Conservation (phyloP, 352 stramenopile genomes). For the Salisapilia sapeloensis region DNA sequence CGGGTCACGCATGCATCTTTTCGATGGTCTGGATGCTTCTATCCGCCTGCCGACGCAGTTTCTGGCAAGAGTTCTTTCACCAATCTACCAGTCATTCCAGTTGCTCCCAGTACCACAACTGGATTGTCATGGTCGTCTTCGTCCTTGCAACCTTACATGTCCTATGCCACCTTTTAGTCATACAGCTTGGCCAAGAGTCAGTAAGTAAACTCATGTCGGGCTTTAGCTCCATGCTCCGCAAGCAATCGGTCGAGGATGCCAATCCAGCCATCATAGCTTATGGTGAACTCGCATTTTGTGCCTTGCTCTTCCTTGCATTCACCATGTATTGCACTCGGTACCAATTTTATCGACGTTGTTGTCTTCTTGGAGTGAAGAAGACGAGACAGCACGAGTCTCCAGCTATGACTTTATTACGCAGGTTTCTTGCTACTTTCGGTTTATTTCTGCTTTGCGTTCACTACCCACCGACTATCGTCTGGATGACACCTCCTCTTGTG, state of each 20-base stretch:
- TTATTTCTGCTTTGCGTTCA: conserved; percentile 10
- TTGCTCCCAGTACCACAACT: conserved; percentile 9
- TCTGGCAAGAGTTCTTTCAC: conserved; percentile 11
- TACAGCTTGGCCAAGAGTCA: conserved; percentile 4
- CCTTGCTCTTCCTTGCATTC: conserved; percentile 10
- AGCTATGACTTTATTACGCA: conserved; percentile 6
- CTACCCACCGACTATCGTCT: conserved; percentile 7
- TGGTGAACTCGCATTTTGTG: conserved; percentile 8
- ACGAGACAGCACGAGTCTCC: no score
- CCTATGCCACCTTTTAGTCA: conserved; percentile 8
- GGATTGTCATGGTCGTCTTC: conserved; percentile 7
- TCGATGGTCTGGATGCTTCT: conserved; percentile 9
- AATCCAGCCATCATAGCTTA: conserved; percentile 7
- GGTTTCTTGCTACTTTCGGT: conserved; percentile 1
- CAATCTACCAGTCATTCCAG: conserved; percentile 5
- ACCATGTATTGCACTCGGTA: conserved; percentile 6
- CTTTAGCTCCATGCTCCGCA: conserved; percentile 7
- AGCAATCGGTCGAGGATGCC: conserved; percentile 2
- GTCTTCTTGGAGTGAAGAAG: conserved; percentile 13
- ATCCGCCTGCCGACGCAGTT: conserved; percentile 3
- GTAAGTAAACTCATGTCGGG: conserved; percentile 6
- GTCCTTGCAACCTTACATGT: conserved; percentile 4
- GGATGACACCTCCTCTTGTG: conserved; percentile 10
- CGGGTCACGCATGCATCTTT: conserved; percentile 11
- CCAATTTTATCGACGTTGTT: conserved; percentile 5